Conservation (phyloP, 208 protist genomes). For the Tritrichomonas musculus region DNA sequence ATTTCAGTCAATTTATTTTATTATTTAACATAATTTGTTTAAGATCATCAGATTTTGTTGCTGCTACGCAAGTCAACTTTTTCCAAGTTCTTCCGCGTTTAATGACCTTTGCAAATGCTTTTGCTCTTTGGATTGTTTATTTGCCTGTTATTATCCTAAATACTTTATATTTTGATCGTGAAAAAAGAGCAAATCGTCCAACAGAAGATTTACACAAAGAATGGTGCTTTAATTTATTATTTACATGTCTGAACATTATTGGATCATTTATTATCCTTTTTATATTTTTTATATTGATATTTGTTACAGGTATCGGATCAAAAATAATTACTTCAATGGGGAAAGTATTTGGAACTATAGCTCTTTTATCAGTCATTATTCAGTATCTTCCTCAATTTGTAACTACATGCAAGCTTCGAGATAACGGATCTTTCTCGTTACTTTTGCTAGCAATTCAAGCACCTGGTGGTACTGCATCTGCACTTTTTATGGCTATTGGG, state of each 20-base stretch:
- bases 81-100: not conserved
- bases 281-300: not conserved
- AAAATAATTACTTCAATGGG: not conserved
- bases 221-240: not conserved
- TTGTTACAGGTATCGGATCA: not conserved
- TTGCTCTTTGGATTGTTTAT: not conserved
- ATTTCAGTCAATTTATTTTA: not conserved
- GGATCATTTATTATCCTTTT: not conserved
- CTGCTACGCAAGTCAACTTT: not conserved
- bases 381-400: conserved; percentile 10
- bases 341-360: not conserved
- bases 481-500: not conserved
- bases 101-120: not conserved
- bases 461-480: not conserved
- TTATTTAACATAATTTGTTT: not conserved
- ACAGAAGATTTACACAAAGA: not conserved
- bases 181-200: not conserved
- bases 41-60: not conserved
- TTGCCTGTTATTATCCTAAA: not conserved
- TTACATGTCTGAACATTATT: not conserved
- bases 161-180: not conserved
- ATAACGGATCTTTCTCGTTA: not conserved
- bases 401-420: not conserved
- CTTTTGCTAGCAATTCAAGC: not conserved
- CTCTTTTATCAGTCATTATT: not conserved